These are phyloP conservation scores for Arachis monticola DNA, from an alignment of 331 rosid species.

Conservation along the genomic window DNA sequence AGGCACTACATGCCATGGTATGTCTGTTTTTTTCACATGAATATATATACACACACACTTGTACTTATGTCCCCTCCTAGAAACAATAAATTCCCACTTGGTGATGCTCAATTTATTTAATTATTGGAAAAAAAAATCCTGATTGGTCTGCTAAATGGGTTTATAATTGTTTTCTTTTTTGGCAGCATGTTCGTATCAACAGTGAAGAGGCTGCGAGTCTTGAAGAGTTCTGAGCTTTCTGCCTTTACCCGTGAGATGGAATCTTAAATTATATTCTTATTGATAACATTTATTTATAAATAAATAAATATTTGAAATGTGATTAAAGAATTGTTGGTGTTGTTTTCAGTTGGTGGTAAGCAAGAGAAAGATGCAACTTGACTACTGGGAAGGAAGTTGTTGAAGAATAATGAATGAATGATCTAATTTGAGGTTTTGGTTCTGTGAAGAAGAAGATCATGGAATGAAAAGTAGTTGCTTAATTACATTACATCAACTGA, in stretches of 20 bases:
- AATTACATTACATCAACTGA: constrained; percentile 37
- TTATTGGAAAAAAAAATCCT: constrained; percentile 33
- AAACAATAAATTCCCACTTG: constrained; percentile 9
- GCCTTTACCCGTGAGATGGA: constrained; percentile 71
- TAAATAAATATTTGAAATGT: background rate
- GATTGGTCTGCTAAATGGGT: constrained; percentile 10
- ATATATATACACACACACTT: constrained; percentile 26
- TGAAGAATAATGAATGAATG: constrained; percentile 38
- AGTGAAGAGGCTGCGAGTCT: constrained; percentile 94
- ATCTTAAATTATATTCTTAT: constrained; percentile 18
- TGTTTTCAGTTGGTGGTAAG: constrained; percentile 60
- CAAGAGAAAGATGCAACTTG: constrained; percentile 47
- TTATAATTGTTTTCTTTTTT: background rate
- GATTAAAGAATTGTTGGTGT: background rate
- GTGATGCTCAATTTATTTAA: background rate
- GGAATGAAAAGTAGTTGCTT: constrained; percentile 34
- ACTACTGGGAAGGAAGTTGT: constrained; percentile 41
- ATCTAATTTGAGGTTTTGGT: constrained; percentile 49
- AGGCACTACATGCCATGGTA: constrained; percentile 40
- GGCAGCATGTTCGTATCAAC: constrained; percentile 94
- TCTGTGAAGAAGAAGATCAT: constrained; percentile 30
- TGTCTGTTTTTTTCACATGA: constrained; percentile 32
- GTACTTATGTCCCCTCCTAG: constrained; percentile 38
- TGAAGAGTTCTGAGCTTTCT: constrained; percentile 91
- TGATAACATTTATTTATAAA: background rate